Base-by-base conservation (phyloP, 140 eudicot species). In the Erigeron philadelphicus region DNA sequence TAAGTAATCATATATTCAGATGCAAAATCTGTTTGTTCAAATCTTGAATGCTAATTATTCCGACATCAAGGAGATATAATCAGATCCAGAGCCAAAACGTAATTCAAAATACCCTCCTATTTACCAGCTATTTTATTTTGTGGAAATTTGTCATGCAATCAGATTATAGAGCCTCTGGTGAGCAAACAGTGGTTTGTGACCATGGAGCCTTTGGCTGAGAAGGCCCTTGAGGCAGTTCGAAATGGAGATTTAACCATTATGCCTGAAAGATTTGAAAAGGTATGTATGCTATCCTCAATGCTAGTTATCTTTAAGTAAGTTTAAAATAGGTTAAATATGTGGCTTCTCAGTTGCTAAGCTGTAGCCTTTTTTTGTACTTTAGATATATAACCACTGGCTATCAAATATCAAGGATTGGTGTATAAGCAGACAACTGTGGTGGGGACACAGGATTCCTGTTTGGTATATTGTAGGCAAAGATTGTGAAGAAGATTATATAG, bases 361-460 rank as follows among this genome's bases (percentile, higher is more conserved):
- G 19, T 43, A 9, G 15, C 42, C 12, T 58, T 18, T 71, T 49
- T 76, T 73, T 76, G 68, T 64, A 54, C 50, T 65, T 18, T 78
- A 90, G 96, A 88, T 88, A 66, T 88, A 90, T 57, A 78, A 90
- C 72, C 96, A 86, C 70, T 93, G 98, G 98, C 85, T 93, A 41
- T 86, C 95, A 43, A 93, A 89, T 79, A 93, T 93, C 52, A 89
- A 87, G 79, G 98, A 93, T 78, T 93, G 98, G 98, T 93, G 98
- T 73, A 93, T 93, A 84, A 89, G 96, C 77, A 77, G 98, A 72
- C 98, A 93, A 73, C 76, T 93, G 38, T 93, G 98, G 98, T 93
- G 98, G 98, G 98, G 98, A 61, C 98, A 93, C 80, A 93, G 96
- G 54, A 89, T 93, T 76, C 98, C 98, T 52, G 98, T 89, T 54